A percentile compares a stretch with the other conserved stretches of the same genome.
These are phyloP conservation scores for Quercus alba DNA, from an alignment of 306 rosid genomes.

Conservation along the genomic window DNA sequence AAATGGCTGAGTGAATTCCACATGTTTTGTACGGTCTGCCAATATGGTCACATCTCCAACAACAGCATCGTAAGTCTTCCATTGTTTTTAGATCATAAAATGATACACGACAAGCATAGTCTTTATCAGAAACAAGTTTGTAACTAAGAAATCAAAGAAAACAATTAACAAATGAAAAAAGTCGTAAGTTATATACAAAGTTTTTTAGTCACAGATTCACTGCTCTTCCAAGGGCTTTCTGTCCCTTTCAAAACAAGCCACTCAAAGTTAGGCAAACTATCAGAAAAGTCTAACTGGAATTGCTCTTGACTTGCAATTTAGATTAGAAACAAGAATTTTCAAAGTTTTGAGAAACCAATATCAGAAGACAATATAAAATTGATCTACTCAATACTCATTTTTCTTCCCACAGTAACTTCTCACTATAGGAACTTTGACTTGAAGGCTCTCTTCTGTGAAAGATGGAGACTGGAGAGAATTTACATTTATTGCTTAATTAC, in stretches of 20 bases:
- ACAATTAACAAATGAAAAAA: neutral
- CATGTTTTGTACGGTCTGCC: slow-evolving; percentile 1
- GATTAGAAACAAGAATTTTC: too few relatives aligned
- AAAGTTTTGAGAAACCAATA: too few relatives aligned
- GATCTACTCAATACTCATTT: too few relatives aligned
- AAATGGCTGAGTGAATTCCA: slow-evolving; percentile 37
- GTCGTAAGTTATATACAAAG: neutral
- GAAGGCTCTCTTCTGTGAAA: too few relatives aligned
- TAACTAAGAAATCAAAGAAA: neutral
- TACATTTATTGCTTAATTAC: too few relatives aligned
- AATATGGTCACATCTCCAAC: slow-evolving; percentile 36
- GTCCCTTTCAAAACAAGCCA: neutral
- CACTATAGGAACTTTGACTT: too few relatives aligned
- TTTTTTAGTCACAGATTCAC: too few relatives aligned
- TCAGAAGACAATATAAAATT: too few relatives aligned
- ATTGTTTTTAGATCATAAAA: neutral
- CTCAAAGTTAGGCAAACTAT: neutral
- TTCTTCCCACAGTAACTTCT: too few relatives aligned
- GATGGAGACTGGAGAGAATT: too few relatives aligned
- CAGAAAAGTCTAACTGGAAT: neutral
- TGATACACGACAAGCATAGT: neutral
- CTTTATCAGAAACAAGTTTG: neutral
- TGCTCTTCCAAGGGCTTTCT: neutral
- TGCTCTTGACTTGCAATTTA: too few relatives aligned
- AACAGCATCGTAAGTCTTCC: slow-evolving; percentile 27